phyloP scores from a whole-genome alignment of 345 rosid genomes.

The Noccaea caerulescens region DNA sequence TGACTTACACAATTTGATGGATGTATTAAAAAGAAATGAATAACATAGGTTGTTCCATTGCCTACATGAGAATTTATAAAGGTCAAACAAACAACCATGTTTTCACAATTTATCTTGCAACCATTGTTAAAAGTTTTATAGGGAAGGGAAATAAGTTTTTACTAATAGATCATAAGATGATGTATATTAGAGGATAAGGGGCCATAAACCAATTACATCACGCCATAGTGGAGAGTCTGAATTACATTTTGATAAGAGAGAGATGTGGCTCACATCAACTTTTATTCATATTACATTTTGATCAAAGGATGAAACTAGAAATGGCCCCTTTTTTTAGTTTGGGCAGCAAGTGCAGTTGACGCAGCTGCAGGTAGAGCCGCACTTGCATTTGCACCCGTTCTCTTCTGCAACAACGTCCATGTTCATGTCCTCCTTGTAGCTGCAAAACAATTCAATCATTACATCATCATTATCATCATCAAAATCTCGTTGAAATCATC shows the following conservation, averaged over 20 bases:
- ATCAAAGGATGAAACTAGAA: not conserved
- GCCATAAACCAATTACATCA: constrained; percentile 25
- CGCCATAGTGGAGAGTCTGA: constrained; percentile 24
- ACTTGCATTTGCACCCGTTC: constrained; percentile 75
- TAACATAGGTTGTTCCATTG: constrained; percentile 15
- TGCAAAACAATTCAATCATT: constrained; percentile 37
- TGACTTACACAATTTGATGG: not conserved
- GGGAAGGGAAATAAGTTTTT: not conserved
- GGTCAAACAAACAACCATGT: not conserved
- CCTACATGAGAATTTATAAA: constrained; percentile 5
- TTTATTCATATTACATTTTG: constrained; percentile 44
- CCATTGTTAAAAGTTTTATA: not conserved
- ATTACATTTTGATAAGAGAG: constrained; percentile 2
- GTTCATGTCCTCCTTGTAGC: constrained; percentile 50
- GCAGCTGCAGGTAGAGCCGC: constrained; percentile 77
- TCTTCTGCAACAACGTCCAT: constrained; percentile 54
- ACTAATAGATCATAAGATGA: constrained; percentile 15
- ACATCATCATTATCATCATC: constrained; percentile 11
- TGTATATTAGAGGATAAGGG: constrained; percentile 30
- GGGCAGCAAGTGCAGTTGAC: constrained; percentile 69
- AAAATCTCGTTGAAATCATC: not conserved
- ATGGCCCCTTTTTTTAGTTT: not conserved
- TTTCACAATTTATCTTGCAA: not conserved
- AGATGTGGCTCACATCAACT: constrained; percentile 11
- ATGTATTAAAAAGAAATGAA: not conserved